Conservation (phyloP, 805 yeast species). For the Lipomyces oligophaga region DNA sequence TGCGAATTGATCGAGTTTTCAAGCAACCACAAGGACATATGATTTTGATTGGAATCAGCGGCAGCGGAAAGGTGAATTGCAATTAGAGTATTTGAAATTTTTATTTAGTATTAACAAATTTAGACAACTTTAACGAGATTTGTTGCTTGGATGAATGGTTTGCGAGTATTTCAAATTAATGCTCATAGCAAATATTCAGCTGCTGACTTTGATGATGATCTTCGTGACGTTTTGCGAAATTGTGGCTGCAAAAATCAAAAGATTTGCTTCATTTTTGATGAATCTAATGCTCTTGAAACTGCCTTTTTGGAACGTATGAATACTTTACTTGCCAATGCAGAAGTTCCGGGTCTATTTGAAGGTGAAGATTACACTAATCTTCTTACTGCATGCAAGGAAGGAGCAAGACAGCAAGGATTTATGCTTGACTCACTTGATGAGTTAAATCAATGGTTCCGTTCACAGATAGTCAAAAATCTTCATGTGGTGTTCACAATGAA, state of each 20-base stretch:
- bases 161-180: conserved; percentile 54
- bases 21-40: conserved; percentile 86
- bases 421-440: conserved; percentile 66
- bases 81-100: too few species aligned
- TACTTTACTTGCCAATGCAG: conserved; percentile 87
- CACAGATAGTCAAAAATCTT: conserved; percentile 61
- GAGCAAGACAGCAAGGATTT: conserved; percentile 56
- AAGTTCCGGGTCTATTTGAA: conserved; percentile 82
- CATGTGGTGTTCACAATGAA: conserved; percentile 80
- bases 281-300: conserved; percentile 68
- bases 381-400: conserved; percentile 53
- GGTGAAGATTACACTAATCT: conserved; percentile 61
- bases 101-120: conserved; percentile 1
- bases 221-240: conserved; percentile 51
- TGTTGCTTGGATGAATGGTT: conserved; percentile 89
- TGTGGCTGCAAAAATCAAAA: conserved; percentile 56
- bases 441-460: conserved; percentile 67
- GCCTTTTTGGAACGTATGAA: conserved; percentile 88
- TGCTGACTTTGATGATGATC: conserved; percentile 60
- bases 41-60: conserved; percentile 75
- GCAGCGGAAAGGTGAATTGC: conserved; percentile 62
- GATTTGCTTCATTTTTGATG: conserved; percentile 73
- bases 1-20: conserved; percentile 76
- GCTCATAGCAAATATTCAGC: conserved; percentile 54
- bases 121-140: conserved; percentile 64